Evolutionary conservation across 2,329 filamentous ascomycete genomes (phyloP).

Genomic region (Colletotrichum cordylinicola): DNA sequence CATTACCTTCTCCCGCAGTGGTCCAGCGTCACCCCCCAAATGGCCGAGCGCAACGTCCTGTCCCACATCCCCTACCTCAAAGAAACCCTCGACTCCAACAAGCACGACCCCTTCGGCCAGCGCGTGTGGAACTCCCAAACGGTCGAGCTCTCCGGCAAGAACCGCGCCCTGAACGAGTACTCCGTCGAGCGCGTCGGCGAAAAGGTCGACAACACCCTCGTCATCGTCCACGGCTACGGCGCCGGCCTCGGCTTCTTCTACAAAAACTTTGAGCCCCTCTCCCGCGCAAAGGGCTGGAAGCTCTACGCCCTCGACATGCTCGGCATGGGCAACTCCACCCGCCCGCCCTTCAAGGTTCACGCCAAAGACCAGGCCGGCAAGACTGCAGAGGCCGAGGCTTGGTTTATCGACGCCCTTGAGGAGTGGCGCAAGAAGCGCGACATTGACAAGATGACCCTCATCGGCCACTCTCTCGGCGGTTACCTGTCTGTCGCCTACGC

Average conservation of each 20-base stretch:
- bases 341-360: slow-evolving; percentile 68
- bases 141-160: slow-evolving; percentile 83
- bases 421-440: slow-evolving; percentile 92
- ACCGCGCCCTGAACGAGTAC: slow-evolving; percentile 91
- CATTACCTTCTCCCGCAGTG: slow-evolving; percentile 65
- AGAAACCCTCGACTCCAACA: slow-evolving; percentile 62
- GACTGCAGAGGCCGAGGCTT: slow-evolving; percentile 88
- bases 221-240: slow-evolving; percentile 97
- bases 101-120: slow-evolving; percentile 79
- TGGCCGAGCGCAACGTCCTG: slow-evolving; percentile 88
- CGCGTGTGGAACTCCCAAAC: slow-evolving; percentile 86
- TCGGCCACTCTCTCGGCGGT: slow-evolving; percentile 92
- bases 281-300: slow-evolving; percentile 80
- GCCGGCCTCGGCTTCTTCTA: slow-evolving; percentile 98
- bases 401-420: slow-evolving; percentile 95
- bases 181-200: slow-evolving; percentile 86
- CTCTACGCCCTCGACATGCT: slow-evolving; percentile 69
- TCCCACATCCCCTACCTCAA: slow-evolving; percentile 84
- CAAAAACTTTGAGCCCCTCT: slow-evolving; percentile 93
- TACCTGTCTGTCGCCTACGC: slow-evolving; percentile 96
- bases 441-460: slow-evolving; percentile 90
- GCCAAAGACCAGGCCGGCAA: slow-evolving; percentile 82
- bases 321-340: slow-evolving; percentile 35
- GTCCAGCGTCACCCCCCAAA: slow-evolving; percentile 80
- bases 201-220: slow-evolving; percentile 80